phyloP scores from a whole-genome alignment of 306 rosid genomes.

The Pyrus betulifolia region DNA sequence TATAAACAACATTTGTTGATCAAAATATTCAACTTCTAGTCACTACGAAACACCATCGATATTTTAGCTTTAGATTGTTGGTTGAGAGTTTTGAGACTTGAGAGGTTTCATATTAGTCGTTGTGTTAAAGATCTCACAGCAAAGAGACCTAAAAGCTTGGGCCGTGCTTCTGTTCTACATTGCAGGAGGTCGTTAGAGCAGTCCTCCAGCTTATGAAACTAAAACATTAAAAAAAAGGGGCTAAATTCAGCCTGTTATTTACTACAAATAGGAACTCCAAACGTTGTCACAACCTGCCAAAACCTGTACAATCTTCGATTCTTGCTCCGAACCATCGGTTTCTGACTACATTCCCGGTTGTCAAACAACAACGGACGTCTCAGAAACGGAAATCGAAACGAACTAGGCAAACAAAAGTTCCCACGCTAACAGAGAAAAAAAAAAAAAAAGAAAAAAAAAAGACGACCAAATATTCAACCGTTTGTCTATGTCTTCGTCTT shows the following conservation, averaged over 20 bases:
- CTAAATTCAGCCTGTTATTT: slow-evolving; percentile 3
- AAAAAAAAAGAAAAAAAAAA: background rate
- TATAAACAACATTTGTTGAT: background rate
- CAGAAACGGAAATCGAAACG: slow-evolving; percentile 20
- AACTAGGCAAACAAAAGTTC: slow-evolving; percentile 4
- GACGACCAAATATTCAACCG: background rate
- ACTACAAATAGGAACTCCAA: background rate
- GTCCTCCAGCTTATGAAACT: background rate
- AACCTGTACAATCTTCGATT: slow-evolving; percentile 12
- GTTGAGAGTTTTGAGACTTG: no score
- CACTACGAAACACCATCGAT: background rate
- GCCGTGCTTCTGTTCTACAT: no score
- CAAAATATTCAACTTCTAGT: background rate
- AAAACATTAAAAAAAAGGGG: background rate
- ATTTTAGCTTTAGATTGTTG: no score
- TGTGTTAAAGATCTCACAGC: background rate
- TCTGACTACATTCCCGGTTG: slow-evolving; percentile 3
- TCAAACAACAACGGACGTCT: slow-evolving; percentile 3
- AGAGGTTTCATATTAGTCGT: background rate
- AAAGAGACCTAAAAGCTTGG: no score
- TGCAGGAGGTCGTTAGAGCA: no score
- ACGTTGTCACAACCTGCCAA: slow-evolving; percentile 6
- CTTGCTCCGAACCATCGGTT: slow-evolving; percentile 20
- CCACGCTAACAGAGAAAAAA: background rate
- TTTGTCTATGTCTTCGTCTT: slow-evolving; percentile 7